A percentile compares a stretch with the other conserved stretches of the same genome.
Conservation (phyloP, 1,139 yeast genomes). For the Arxiozyma slooffiae region DNA sequence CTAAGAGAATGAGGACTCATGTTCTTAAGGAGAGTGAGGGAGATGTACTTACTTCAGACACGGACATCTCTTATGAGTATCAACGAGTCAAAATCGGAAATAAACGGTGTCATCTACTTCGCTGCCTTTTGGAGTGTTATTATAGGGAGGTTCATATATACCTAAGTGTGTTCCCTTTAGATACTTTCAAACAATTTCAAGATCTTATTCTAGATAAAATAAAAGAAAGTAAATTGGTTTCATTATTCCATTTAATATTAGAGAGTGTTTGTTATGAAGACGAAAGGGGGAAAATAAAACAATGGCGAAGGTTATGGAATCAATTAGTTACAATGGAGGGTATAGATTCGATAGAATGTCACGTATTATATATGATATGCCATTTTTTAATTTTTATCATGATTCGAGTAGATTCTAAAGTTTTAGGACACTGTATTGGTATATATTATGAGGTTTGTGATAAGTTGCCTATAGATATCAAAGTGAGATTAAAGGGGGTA, state of each 20-base stretch:
- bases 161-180: not conserved
- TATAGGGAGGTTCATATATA: not conserved
- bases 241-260: not conserved
- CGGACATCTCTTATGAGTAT: not conserved
- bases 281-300: not conserved
- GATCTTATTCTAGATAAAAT: not conserved
- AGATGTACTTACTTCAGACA: not conserved
- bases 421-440: constrained; percentile 1
- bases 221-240: not conserved
- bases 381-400: not conserved
- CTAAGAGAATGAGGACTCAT: not conserved
- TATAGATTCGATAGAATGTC: not conserved
- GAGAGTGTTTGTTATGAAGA: not conserved
- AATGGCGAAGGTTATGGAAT: not conserved
- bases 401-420: not conserved
- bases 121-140: not conserved
- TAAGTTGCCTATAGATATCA: not conserved
- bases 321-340: not conserved
- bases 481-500: not conserved
- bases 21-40: not conserved
- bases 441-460: not conserved
- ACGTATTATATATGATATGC: not conserved
- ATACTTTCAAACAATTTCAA: not conserved
- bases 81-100: not conserved
- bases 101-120: not conserved